Evolutionary conservation across 2,329 filamentous ascomycete genomes (phyloP).

Genomic region (Penicillium sp.): DNA sequence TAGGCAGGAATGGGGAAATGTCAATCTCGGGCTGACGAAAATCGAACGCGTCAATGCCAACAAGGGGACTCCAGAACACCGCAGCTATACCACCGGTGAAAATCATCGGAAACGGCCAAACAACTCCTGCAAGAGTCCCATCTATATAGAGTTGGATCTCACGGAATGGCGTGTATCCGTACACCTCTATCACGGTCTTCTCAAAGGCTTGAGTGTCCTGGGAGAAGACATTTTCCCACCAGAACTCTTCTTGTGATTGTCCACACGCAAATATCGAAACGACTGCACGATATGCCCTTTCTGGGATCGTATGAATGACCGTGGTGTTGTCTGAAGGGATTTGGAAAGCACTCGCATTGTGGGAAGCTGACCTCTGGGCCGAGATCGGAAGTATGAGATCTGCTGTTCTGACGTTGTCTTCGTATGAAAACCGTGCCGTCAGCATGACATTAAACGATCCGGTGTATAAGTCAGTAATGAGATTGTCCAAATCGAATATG

Average conservation of each 20-base stretch:
- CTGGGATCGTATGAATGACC: conserved; percentile 63
- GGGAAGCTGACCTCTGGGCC: conserved; percentile 33
- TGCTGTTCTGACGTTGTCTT: conserved; percentile 49
- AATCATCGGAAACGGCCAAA: conserved; percentile 80
- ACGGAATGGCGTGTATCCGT: conserved; percentile 72
- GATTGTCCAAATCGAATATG: conserved; percentile 78
- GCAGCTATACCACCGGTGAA: conserved; percentile 81
- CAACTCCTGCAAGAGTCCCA: conserved; percentile 68
- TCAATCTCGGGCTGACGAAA: conserved; percentile 79
- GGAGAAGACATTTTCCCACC: conserved; percentile 76
- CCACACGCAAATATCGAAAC: conserved; percentile 77
- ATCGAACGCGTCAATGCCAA: conserved; percentile 77
- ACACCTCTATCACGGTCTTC: conserved; percentile 56
- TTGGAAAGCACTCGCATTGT: conserved; percentile 66
- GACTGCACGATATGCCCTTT: conserved; percentile 67
- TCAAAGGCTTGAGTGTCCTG: conserved; percentile 62
- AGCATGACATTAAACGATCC: conserved; percentile 72
- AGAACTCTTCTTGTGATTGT: conserved; percentile 77
- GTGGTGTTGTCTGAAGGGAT: conserved; percentile 65
- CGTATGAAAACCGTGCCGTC: conserved; percentile 69
- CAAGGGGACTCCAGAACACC: conserved; percentile 74
- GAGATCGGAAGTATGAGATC: conserved; percentile 67
- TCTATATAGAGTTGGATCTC: conserved; percentile 79
- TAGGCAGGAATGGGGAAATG: conserved; percentile 72
- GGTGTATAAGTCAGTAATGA: conserved; percentile 71